Evolutionary conservation across 2,329 filamentous ascomycete species (phyloP).

Genomic region (Fusarium agapanthi): DNA sequence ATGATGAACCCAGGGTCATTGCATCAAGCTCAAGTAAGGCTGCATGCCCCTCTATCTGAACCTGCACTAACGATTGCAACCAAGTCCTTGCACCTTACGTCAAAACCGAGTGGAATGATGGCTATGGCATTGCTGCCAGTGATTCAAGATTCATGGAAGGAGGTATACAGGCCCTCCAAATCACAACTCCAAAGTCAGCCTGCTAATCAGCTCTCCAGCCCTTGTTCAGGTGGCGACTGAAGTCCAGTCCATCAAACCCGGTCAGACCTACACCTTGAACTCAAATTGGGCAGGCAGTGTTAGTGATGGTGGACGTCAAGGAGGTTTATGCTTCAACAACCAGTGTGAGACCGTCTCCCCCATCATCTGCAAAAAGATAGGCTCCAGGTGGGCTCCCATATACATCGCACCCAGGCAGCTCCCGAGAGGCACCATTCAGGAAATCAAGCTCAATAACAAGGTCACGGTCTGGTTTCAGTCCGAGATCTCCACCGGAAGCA

Average conservation of each 20-base stretch:
- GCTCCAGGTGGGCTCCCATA: accelerated
- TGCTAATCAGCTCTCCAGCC: neutral
- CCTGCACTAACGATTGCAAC: accelerated
- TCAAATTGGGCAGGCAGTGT: neutral
- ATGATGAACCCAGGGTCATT: accelerated
- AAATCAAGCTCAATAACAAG: accelerated
- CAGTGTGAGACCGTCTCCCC: accelerated
- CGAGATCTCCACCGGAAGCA: accelerated
- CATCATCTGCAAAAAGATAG: neutral
- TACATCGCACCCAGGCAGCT: accelerated
- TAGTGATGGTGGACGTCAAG: neutral
- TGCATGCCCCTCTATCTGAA: accelerated
- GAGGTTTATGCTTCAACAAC: neutral
- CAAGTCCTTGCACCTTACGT: accelerated
- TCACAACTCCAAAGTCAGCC: accelerated
- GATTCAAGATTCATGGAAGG: accelerated
- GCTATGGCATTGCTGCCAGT: neutral
- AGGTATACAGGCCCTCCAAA: accelerated
- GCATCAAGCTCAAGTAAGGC: accelerated
- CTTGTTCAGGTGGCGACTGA: accelerated
- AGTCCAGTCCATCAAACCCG: accelerated
- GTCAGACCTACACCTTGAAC: neutral
- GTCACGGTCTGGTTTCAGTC: accelerated
- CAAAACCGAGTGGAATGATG: accelerated
- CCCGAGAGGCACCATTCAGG: neutral